These are phyloP conservation scores for Hypomontagnella monticulosa DNA, from an alignment of 495 filamentous ascomycete genomes.

Conservation along the genomic window DNA sequence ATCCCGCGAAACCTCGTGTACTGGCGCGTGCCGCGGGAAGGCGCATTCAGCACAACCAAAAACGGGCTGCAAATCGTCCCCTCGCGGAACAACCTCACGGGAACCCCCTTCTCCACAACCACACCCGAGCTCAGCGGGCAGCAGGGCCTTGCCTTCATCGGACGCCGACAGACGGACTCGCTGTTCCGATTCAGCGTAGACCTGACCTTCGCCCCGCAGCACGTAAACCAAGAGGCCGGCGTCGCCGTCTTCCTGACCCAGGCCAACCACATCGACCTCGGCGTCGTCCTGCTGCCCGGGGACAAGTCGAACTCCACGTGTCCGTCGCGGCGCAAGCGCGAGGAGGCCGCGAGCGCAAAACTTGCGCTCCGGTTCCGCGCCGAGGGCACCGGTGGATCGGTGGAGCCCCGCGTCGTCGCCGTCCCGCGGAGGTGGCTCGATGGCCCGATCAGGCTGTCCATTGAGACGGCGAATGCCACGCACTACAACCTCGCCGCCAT, in stretches of 20 bases:
- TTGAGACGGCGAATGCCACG: constrained; percentile 50
- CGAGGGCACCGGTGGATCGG: constrained; percentile 23
- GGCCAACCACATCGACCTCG: constrained; percentile 56
- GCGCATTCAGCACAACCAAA: constrained; percentile 48
- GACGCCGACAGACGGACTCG: constrained; percentile 54
- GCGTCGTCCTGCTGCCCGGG: constrained; percentile 47
- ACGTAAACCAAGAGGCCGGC: constrained; percentile 50
- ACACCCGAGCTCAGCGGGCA: constrained; percentile 33
- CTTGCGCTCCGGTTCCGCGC: constrained; percentile 47
- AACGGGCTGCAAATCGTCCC: constrained; percentile 51
- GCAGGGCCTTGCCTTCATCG: constrained; percentile 53
- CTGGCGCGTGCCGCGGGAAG: constrained; percentile 54
- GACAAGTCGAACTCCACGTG: neutral
- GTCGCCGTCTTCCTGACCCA: constrained; percentile 58
- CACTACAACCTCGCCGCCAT: constrained; percentile 50
- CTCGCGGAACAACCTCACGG: constrained; percentile 51
- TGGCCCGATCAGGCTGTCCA: constrained; percentile 41
- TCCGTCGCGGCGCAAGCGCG: neutral
- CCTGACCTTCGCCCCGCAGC: constrained; percentile 49
- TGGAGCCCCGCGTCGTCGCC: constrained; percentile 8
- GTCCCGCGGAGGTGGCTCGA: constrained; percentile 41
- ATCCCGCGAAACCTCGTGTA: constrained; percentile 55
- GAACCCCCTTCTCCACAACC: constrained; percentile 24
- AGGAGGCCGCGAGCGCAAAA: constrained; percentile 11
- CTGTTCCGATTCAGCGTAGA: constrained; percentile 56